These are phyloP conservation scores for Haemoproteus tartakovskyi DNA, from an alignment of 169 alveolate species.

Conservation along the genomic window DNA sequence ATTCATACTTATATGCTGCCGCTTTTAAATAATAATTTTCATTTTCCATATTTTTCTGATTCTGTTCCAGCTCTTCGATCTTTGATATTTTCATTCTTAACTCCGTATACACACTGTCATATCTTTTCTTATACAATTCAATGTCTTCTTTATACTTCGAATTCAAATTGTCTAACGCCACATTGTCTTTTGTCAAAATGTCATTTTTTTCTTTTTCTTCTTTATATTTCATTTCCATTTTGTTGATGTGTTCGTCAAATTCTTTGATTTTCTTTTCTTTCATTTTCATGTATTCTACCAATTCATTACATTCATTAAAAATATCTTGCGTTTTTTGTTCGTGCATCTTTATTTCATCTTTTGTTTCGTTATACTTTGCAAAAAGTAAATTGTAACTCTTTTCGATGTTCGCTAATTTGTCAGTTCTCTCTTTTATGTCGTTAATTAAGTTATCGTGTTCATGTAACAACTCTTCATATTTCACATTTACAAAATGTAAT, in stretches of 20 bases:
- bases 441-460: conserved; percentile 56
- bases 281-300: conserved; percentile 61
- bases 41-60: conserved; percentile 55
- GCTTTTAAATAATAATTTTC: conserved; percentile 59
- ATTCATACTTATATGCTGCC: conserved; percentile 55
- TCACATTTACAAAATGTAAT: conserved; percentile 17
- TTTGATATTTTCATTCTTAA: conserved; percentile 38
- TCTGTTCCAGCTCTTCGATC: conserved; percentile 59
- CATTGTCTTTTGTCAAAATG: conserved; percentile 54
- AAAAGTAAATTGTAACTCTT: conserved; percentile 50
- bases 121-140: conserved; percentile 45
- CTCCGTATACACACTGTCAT: conserved; percentile 53
- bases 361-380: conserved; percentile 55
- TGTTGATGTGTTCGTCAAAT: conserved; percentile 58
- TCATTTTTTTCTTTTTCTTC: conserved; percentile 65
- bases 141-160: conserved; percentile 56
- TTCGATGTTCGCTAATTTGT: conserved; percentile 39
- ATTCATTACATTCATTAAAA: conserved; percentile 63
- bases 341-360: conserved; percentile 66
- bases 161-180: conserved; percentile 41
- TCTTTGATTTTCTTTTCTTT: conserved; percentile 63
- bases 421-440: conserved; percentile 62
- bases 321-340: conserved; percentile 59
- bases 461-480: conserved; percentile 43
- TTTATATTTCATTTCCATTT: conserved; percentile 62